A percentile compares a stretch with the other conserved stretches of the same genome.
Evolutionary conservation across 306 rosid genomes (phyloP).

Genomic region (Malus fusca): DNA sequence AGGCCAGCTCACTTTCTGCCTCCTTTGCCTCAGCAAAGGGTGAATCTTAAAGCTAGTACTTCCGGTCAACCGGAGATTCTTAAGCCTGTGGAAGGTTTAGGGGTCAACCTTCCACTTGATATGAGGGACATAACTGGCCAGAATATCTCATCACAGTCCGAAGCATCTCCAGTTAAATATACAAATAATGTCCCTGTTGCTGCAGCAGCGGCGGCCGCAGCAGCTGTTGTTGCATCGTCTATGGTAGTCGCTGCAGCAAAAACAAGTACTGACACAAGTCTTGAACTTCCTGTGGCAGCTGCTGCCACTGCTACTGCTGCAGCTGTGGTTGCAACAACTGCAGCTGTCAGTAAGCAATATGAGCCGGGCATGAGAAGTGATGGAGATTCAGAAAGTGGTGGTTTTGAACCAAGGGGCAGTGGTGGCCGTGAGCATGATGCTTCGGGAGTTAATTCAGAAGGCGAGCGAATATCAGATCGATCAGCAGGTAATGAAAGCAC

Average conservation of each 20-base stretch:
- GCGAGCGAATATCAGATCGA: constrained; percentile 66
- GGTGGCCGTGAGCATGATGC: constrained; percentile 46
- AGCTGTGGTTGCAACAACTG: constrained; percentile 93
- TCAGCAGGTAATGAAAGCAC: constrained; percentile 64
- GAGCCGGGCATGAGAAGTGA: constrained; percentile 66
- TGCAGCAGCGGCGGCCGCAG: constrained; percentile 84
- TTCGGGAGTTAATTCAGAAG: constrained; percentile 45
- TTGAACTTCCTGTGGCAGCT: constrained; percentile 83
- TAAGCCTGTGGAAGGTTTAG: constrained; percentile 58
- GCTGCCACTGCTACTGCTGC: constrained; percentile 98
- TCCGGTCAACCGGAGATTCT: constrained; percentile 43
- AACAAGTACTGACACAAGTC: constrained; percentile 52
- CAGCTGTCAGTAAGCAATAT: constrained; percentile 74
- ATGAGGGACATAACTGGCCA: constrained; percentile 41
- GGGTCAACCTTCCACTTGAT: constrained; percentile 42
- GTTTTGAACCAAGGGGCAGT: constrained; percentile 48
- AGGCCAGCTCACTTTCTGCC: constrained; percentile 43
- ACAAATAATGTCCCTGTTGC: constrained; percentile 77
- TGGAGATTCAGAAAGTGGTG: constrained; percentile 46
- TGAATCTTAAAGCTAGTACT: constrained; percentile 43
- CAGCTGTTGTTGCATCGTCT: constrained; percentile 91
- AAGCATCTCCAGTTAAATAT: constrained; percentile 47
- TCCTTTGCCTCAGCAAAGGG: constrained; percentile 52
- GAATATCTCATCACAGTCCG: constrained; percentile 35
- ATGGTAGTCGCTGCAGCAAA: constrained; percentile 83